Base-by-base conservation (phyloP, 1,284 basidiomycete species). In the Rhodotorula mucilaginosa region DNA sequence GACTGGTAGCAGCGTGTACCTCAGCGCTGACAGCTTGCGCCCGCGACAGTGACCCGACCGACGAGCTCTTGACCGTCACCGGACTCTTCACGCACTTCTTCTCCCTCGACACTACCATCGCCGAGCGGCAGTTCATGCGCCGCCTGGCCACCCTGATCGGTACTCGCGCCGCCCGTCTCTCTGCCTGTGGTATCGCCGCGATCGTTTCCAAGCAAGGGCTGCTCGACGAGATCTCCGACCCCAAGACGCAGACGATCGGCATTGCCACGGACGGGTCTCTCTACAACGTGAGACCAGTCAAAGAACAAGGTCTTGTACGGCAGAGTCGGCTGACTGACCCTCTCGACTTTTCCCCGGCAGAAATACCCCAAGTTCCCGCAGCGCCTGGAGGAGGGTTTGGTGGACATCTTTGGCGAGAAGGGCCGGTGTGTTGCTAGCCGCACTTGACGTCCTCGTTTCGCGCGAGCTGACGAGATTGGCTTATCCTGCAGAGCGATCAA, bases 311-410 rank as follows among this genome's bases (percentile, higher is more conserved):
- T 26, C 61, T 29, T 60, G 18, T 74, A 58, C 16, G 13, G 39
- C 48, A n/a, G 15, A 19, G 34, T 39, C 58, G 51, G 29, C 61
- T 39, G 2, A 47, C 21, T 46, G 51, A n/a, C 3, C 1, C 26
- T 56, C 29, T 16, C 29, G 23, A 26, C 54, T 29, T 21, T 26
- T 15, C n/a, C 16, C n/a, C n/a, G 12, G 31, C 77, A 94, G 92
- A 97, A 95, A 91, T 97, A 97, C 83, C 93, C 93, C 54, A 88
- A 90, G 61, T 97, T 97, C 79, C 87, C 93, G 57, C 90, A 96
- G 77, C 86, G 92, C 69, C 88, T 97, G 68, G 91, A 96, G 77
- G 88, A 93, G 80, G 94, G 93, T 19, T 82, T 97, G 71, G 85
- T 88, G 47, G 94, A 97, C 80, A 90, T 97, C 76, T 96, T 97